Base-by-base conservation (phyloP, 1,284 basidiomycete genomes). In the Trichosporon sp. region DNA sequence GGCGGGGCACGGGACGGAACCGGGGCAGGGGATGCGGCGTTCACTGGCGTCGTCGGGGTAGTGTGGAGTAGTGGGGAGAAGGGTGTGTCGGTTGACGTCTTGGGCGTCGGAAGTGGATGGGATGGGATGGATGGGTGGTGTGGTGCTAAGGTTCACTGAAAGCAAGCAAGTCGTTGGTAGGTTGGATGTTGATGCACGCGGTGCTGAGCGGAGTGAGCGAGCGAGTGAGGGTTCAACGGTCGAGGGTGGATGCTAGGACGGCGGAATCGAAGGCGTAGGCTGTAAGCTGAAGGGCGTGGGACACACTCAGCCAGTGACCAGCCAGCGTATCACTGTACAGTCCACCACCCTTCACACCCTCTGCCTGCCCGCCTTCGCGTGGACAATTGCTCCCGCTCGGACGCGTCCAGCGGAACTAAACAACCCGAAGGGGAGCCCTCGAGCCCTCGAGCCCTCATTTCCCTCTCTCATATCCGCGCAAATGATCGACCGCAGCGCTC, bases 191-290 rank as follows among this genome's bases (percentile, higher is more conserved):
- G 51, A 54, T 54, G 51, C 51, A 54, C 14, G 38, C 10, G 10
- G 38, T 26, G 26, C 26, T 26, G 26, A 26, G 26, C 26, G 11
- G 38, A 10, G 19, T 54, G 51, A 54, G 51, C 19, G 21, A 26
- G 19, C n/a, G 51, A 26, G 26, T 26, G 43, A 54, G 51, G 51
- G 51, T 54, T 26, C 46, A 19, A 54, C 19, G 43, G 16, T 26
- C 51, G 51, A 54, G 51, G 51, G 51, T 54, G 51, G 38, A 54
- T 54, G 51, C 51, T 54, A 21, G 19, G 51, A 54, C 51, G 51
- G 51, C 8, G 51, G 14, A 54, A 3, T 54, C 51, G 19, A 54
- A 54, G 51, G 51, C 51, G 21, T 54, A 54, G 51, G 26, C 26
- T 26, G 26, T 26, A 26, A 26, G 26, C 26, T 26, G 26, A 26